A percentile compares a stretch with the other conserved stretches of the same genome.
Conservation (phyloP, 192 early-diverging fungal species). For the Kickxella alabastrina region DNA sequence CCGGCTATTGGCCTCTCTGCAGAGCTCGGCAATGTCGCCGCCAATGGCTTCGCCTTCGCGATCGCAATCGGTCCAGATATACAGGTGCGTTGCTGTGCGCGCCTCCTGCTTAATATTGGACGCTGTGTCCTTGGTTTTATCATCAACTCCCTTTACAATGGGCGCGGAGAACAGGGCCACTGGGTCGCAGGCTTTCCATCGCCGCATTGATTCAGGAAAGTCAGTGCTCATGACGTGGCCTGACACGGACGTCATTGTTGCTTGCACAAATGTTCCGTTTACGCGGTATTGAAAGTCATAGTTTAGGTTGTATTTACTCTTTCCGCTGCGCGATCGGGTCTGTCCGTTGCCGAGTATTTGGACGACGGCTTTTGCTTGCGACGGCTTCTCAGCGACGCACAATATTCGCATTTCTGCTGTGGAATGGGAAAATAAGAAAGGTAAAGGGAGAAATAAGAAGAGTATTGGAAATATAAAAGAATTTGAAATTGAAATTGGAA, state of each 20-base stretch:
- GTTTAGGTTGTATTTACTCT: slow-evolving; percentile 71
- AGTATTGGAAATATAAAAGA: too few relatives aligned
- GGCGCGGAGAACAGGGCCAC: slow-evolving; percentile 64
- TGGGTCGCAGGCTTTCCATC: slow-evolving; percentile 64
- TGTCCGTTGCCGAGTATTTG: slow-evolving; percentile 63
- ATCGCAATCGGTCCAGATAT: slow-evolving; percentile 99
- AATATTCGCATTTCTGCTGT: slow-evolving; percentile 64
- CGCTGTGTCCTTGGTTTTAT: slow-evolving; percentile 47
- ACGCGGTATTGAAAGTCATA: slow-evolving; percentile 70
- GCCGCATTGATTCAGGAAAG: slow-evolving; percentile 59
- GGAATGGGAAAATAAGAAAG: slow-evolving; percentile 2
- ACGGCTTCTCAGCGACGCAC: slow-evolving; percentile 97
- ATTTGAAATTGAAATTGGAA: too few relatives aligned
- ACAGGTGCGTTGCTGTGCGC: slow-evolving; percentile 58
- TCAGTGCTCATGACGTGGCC: slow-evolving; percentile 74
- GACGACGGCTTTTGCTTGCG: slow-evolving; percentile 79
- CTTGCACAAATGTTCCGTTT: slow-evolving; percentile 51
- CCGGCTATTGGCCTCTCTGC: slow-evolving; percentile 56
- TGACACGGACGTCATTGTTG: slow-evolving; percentile 78
- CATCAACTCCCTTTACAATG: slow-evolving; percentile 54
- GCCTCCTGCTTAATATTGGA: slow-evolving; percentile 65
- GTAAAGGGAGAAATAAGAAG: background rate
- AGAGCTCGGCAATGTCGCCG: slow-evolving; percentile 70
- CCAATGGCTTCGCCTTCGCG: slow-evolving; percentile 95
- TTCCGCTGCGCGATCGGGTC: slow-evolving; percentile 17